Percentiles rank a stretch among this genome's conserved stretches.
phyloP scores from a whole-genome alignment of 176 grass and related monocot species.

The Oryza officinalis region DNA sequence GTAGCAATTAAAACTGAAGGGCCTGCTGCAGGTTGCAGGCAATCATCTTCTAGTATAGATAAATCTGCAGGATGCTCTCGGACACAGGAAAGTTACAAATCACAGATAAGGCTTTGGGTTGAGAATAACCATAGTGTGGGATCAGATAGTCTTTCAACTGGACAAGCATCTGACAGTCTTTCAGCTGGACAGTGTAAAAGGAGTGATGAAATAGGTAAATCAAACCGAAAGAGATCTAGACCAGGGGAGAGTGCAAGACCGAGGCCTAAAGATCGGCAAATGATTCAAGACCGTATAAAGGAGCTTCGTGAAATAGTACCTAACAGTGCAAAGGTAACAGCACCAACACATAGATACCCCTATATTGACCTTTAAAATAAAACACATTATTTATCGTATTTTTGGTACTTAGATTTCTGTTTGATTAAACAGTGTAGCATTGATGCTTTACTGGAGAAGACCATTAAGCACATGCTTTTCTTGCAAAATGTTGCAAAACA shows the following conservation, averaged over 20 bases:
- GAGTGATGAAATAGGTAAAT: constrained; percentile 47
- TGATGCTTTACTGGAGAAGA: constrained; percentile 71
- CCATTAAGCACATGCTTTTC: constrained; percentile 79
- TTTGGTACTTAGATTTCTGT: constrained; percentile 10
- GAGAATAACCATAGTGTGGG: constrained; percentile 32
- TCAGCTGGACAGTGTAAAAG: constrained; percentile 46
- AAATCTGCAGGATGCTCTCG: constrained; percentile 17
- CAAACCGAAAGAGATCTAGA: constrained; percentile 55
- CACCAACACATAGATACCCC: neutral
- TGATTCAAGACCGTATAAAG: constrained; percentile 75
- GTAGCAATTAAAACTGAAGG: constrained; percentile 22
- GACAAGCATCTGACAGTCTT: constrained; percentile 23
- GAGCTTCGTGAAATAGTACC: constrained; percentile 77
- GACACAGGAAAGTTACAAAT: constrained; percentile 40
- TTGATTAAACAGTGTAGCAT: constrained; percentile 66
- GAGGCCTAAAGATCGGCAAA: constrained; percentile 69
- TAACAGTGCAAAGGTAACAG: constrained; percentile 58
- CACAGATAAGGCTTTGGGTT: constrained; percentile 56
- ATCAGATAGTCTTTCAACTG: constrained; percentile 34
- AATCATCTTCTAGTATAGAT: constrained; percentile 22
- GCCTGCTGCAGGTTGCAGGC: constrained; percentile 19
- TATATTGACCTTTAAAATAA: neutral
- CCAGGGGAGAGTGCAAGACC: constrained; percentile 56
- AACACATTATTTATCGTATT: neutral
- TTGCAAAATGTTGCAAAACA: constrained; percentile 72